A percentile compares a stretch with the other conserved stretches of the same genome.
Conservation (phyloP, 78 protist genomes). For the Dictyostelium brefeldianum region DNA sequence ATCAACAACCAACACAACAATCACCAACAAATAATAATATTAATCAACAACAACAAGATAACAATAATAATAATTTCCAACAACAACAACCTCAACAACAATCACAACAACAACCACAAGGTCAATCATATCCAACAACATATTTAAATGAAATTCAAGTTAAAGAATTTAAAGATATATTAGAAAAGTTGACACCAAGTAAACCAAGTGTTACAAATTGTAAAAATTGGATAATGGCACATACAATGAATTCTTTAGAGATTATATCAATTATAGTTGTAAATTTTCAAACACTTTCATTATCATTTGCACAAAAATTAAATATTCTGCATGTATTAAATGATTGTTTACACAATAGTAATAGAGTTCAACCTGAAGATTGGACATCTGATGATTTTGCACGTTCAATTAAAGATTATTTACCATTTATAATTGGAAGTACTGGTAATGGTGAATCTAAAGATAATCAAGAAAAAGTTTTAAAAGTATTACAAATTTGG, state of each 20-base stretch:
- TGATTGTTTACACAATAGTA: conserved; percentile 45
- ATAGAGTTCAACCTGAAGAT: neutral
- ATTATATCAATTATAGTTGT: conserved; percentile 62
- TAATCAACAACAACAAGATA: conserved; percentile 8
- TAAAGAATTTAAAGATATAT: conserved; percentile 47
- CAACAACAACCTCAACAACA: conserved; percentile 45
- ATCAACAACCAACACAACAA: neutral
- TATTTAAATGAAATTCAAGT: conserved; percentile 26
- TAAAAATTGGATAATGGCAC: conserved; percentile 55
- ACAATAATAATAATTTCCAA: neutral
- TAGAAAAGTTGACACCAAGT: conserved; percentile 5
- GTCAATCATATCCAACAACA: neutral
- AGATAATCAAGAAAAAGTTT: conserved; percentile 54
- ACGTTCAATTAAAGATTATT: conserved; percentile 26
- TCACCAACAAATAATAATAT: conserved; percentile 2
- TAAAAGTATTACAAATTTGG: conserved; percentile 47
- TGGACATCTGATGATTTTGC: conserved; percentile 48
- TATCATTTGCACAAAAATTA: conserved; percentile 22
- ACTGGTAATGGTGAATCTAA: conserved; percentile 18
- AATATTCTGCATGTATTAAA: conserved; percentile 50
- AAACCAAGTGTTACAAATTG: conserved; percentile 40
- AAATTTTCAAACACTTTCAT: conserved; percentile 9
- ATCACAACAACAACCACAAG: conserved; percentile 38
- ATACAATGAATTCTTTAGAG: conserved; percentile 58
- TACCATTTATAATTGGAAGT: conserved; percentile 45